Conservation (phyloP, 768 basidiomycete genomes). For the Kwoniella shandongensis region DNA sequence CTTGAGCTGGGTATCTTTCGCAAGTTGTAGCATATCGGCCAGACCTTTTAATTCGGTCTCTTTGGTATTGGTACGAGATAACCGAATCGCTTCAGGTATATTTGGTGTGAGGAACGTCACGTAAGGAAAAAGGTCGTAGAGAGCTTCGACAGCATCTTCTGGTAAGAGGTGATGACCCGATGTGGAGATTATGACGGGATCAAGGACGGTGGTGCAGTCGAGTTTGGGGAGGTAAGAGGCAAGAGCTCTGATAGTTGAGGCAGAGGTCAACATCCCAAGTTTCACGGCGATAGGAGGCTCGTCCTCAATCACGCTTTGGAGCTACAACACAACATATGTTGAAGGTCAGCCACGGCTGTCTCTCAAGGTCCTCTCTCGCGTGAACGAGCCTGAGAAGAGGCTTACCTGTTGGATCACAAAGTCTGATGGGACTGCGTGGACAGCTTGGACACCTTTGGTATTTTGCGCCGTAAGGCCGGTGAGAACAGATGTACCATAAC, state of each 20-base stretch:
- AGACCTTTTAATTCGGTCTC: constrained; percentile 60
- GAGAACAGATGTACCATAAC: constrained; percentile 77
- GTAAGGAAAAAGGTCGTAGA: constrained; percentile 71
- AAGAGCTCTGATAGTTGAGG: constrained; percentile 60
- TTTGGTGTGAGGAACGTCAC: constrained; percentile 80
- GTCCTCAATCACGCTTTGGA: constrained; percentile 70
- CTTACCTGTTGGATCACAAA: constrained; percentile 74
- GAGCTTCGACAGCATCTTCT: constrained; percentile 62
- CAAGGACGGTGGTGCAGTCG: constrained; percentile 67
- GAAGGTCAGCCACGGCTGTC: too few species aligned
- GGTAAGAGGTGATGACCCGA: constrained; percentile 78
- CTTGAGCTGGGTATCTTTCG: constrained; percentile 56
- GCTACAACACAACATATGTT: too few species aligned
- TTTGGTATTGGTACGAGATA: constrained; percentile 46
- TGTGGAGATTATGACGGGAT: constrained; percentile 89
- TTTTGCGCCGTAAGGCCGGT: constrained; percentile 90
- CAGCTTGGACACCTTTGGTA: constrained; percentile 74
- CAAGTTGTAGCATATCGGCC: constrained; percentile 44
- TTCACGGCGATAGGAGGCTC: constrained; percentile 73
- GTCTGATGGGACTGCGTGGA: constrained; percentile 66
- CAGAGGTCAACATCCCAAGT: constrained; percentile 82
- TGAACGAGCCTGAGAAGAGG: not conserved
- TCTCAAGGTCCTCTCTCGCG: too few species aligned
- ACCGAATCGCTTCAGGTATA: constrained; percentile 70
- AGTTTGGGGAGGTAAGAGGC: constrained; percentile 57